Percentiles rank a stretch among this genome's conserved stretches.
These are phyloP conservation scores for Petunia axillaris DNA, from an alignment of 257 asterid species.

Conservation along the genomic window DNA sequence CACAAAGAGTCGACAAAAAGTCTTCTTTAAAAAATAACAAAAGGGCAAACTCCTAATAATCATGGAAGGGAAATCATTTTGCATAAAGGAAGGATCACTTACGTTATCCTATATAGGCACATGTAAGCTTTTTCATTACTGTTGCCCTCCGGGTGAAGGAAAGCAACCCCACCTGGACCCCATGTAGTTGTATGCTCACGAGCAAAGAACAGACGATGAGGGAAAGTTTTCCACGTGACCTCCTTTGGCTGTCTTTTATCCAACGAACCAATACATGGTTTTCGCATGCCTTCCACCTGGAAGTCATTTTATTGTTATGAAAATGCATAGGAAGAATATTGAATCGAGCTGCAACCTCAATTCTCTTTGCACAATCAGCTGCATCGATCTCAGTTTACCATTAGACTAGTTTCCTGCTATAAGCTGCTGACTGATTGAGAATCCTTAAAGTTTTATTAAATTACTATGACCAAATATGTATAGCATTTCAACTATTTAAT, in stretches of 20 bases:
- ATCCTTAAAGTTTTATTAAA: background rate
- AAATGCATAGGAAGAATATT: background rate
- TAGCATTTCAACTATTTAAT: background rate
- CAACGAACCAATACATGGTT: slow-evolving; percentile 67
- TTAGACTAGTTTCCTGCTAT: background rate
- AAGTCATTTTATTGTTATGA: slow-evolving; percentile 31
- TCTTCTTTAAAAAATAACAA: slow-evolving; percentile 14
- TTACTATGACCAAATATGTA: background rate
- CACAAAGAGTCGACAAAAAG: background rate
- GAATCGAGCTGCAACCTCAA: background rate
- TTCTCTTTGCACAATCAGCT: background rate
- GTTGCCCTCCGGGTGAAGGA: slow-evolving; percentile 73
- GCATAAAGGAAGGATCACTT: slow-evolving; percentile 36
- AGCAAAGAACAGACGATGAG: slow-evolving; percentile 85
- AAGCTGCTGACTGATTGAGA: background rate
- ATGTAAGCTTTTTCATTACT: slow-evolving; percentile 60
- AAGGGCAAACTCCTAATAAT: slow-evolving; percentile 10
- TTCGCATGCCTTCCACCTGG: slow-evolving; percentile 84
- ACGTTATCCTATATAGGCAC: slow-evolving; percentile 92
- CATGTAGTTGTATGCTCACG: slow-evolving; percentile 71
- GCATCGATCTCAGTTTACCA: background rate
- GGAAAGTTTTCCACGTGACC: slow-evolving; percentile 65
- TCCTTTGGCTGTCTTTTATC: slow-evolving; percentile 77
- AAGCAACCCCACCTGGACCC: slow-evolving; percentile 99
- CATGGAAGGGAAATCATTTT: slow-evolving; percentile 11